These are phyloP conservation scores for Cryptococcus neoformans DNA, from an alignment of 1,284 basidiomycete species.

Conservation along the genomic window DNA sequence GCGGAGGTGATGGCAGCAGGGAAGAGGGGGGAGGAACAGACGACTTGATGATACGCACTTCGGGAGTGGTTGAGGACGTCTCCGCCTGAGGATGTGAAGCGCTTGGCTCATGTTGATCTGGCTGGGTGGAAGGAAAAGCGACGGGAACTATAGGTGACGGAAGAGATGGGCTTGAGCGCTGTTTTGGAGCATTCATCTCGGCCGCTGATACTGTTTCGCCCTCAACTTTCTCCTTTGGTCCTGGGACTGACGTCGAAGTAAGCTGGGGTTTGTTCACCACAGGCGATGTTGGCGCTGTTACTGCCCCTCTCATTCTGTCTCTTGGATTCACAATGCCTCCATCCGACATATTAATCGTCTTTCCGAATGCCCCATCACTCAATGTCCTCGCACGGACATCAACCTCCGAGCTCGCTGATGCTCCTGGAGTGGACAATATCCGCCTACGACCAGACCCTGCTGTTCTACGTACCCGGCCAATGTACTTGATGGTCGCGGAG, in stretches of 20 bases:
- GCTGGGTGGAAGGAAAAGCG: no score
- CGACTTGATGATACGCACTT: background rate
- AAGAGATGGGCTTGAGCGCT: background rate
- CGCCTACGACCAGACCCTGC: conserved; percentile 6
- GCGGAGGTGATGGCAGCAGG: background rate
- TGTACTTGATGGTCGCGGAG: background rate
- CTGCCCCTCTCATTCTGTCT: conserved; percentile 1
- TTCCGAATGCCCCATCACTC: conserved; percentile 5
- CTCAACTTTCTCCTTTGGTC: background rate
- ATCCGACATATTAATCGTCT: background rate
- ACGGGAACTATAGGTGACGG: background rate
- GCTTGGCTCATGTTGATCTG: background rate
- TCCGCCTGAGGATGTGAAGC: background rate
- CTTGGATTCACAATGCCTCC: background rate
- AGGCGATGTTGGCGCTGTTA: conserved; percentile 5
- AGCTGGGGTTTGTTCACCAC: background rate
- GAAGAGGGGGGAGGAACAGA: background rate
- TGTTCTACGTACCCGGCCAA: background rate
- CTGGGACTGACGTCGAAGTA: background rate
- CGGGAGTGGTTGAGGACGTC: background rate
- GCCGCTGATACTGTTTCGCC: background rate
- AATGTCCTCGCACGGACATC: conserved; percentile 7
- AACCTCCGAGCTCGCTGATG: background rate
- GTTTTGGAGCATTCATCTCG: background rate
- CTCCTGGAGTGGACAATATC: conserved; percentile 8